phyloP scores from a whole-genome alignment of 1,284 basidiomycete genomes.

The Salmacisia buchloeana region DNA sequence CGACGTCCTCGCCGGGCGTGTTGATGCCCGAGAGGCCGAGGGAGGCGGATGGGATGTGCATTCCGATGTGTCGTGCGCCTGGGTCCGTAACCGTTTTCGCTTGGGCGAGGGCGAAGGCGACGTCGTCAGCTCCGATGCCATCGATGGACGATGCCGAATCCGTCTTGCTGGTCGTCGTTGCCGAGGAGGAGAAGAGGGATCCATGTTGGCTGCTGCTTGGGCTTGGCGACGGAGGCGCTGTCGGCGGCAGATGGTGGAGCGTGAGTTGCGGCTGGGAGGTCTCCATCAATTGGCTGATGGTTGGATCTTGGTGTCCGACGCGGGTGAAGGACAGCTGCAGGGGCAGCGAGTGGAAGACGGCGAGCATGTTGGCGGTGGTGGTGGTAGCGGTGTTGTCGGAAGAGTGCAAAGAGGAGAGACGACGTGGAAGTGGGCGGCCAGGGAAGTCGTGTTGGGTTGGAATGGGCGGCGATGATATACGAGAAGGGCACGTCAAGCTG shows the following conservation, averaged over 20 bases:
- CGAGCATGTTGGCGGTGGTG: not conserved
- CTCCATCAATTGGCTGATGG: slow-evolving; percentile 6
- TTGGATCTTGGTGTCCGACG: not conserved
- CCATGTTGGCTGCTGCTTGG: not conserved
- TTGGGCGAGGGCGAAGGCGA: not conserved
- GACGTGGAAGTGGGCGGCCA: too few relatives aligned
- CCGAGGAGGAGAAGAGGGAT: not conserved
- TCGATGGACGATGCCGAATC: not conserved
- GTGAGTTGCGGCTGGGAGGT: slow-evolving; percentile 1
- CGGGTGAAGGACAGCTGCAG: not conserved
- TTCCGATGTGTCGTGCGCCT: not conserved
- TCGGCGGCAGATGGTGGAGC: slow-evolving; percentile 4
- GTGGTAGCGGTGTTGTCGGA: not conserved
- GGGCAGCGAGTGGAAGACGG: not conserved
- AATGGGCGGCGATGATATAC: too few relatives aligned
- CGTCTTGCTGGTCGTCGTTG: not conserved
- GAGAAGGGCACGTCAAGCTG: too few relatives aligned
- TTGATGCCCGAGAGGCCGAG: not conserved
- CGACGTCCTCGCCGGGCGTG: slow-evolving; percentile 8
- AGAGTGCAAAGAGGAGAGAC: not conserved
- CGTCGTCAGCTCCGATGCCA: too few relatives aligned
- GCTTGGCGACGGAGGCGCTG: slow-evolving; percentile 5
- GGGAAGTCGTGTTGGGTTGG: too few relatives aligned
- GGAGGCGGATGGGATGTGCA: not conserved
- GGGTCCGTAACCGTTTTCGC: slow-evolving; percentile 1